phyloP scores from a whole-genome alignment of 352 stramenopile species.

The Pythium myriotylum region DNA sequence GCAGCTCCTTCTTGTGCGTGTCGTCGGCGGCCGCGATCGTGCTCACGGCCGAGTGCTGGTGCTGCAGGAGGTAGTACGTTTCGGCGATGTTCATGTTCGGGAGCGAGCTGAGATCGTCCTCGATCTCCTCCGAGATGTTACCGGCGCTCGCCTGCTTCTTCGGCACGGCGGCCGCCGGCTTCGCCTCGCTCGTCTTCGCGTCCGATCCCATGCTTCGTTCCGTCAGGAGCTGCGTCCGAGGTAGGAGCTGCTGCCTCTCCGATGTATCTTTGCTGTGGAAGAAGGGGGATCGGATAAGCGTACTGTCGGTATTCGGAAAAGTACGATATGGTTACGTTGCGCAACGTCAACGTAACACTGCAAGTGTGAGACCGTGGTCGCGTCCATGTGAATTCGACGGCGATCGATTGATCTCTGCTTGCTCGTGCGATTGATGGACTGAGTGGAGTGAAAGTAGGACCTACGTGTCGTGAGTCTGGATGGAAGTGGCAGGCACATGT shows the following conservation, averaged over 20 bases:
- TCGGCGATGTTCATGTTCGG: constrained; percentile 79
- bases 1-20: constrained; percentile 48
- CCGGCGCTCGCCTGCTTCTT: constrained; percentile 79
- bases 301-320: background rate
- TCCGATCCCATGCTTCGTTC: constrained; percentile 18
- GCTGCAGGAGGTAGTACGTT: constrained; percentile 78
- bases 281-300: constrained; percentile 1
- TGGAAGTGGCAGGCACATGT: no score
- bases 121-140: constrained; percentile 89
- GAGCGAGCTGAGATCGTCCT: constrained; percentile 77
- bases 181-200: constrained; percentile 20
- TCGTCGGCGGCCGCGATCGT: constrained; percentile 45
- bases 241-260: no score
- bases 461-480: no score
- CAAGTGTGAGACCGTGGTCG: no score
- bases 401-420: no score
- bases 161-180: constrained; percentile 22
- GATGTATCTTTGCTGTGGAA: constrained; percentile 15
- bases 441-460: no score
- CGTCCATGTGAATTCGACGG: background rate
- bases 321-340: background rate
- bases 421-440: no score
- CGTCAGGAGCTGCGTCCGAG: no score
- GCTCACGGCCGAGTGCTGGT: constrained; percentile 47
- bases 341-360: constrained; percentile 3